Evolutionary conservation across 352 stramenopile genomes (phyloP).

Genomic region (Globisporangium abappressorium): DNA sequence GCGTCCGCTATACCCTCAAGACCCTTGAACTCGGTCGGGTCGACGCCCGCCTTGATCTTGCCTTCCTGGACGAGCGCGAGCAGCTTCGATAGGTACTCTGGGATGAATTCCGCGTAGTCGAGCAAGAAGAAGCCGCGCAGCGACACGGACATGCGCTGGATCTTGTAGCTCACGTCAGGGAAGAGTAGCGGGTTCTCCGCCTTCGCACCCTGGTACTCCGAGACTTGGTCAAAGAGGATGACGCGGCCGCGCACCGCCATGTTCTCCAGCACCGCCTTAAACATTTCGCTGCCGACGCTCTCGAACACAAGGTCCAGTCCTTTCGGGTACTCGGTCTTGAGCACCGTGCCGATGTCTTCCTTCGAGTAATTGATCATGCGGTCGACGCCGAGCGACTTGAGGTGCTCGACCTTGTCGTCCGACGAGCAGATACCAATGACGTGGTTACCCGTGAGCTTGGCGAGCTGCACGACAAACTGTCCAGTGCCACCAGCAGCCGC

Average conservation of each 20-base stretch:
- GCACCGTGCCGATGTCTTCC: constrained; percentile 36
- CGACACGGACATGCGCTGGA: constrained; percentile 26
- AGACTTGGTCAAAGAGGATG: constrained; percentile 39
- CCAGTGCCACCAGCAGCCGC: constrained; percentile 54
- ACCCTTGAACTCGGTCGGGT: constrained; percentile 33
- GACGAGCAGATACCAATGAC: constrained; percentile 67
- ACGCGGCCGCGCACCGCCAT: constrained; percentile 30
- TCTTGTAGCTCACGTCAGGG: constrained; percentile 7
- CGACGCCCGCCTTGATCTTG: constrained; percentile 38
- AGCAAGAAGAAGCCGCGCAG: constrained; percentile 34
- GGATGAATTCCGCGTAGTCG: constrained; percentile 29
- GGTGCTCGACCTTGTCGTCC: constrained; percentile 71
- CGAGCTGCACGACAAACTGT: constrained; percentile 70
- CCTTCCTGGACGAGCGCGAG: constrained; percentile 38
- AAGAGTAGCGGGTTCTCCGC: constrained; percentile 5
- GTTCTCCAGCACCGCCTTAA: constrained; percentile 28
- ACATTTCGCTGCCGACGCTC: constrained; percentile 41
- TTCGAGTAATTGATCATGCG: constrained; percentile 77
- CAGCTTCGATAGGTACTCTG: constrained; percentile 38
- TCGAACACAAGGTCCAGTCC: constrained; percentile 49
- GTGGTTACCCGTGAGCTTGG: constrained; percentile 61
- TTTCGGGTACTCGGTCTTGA: constrained; percentile 44
- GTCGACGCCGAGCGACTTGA: constrained; percentile 45
- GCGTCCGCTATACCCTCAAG: constrained; percentile 50
- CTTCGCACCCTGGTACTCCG: constrained; percentile 44